These are phyloP conservation scores for Neostapfia colusana DNA, from an alignment of 176 grass and related monocot species.

Conservation along the genomic window DNA sequence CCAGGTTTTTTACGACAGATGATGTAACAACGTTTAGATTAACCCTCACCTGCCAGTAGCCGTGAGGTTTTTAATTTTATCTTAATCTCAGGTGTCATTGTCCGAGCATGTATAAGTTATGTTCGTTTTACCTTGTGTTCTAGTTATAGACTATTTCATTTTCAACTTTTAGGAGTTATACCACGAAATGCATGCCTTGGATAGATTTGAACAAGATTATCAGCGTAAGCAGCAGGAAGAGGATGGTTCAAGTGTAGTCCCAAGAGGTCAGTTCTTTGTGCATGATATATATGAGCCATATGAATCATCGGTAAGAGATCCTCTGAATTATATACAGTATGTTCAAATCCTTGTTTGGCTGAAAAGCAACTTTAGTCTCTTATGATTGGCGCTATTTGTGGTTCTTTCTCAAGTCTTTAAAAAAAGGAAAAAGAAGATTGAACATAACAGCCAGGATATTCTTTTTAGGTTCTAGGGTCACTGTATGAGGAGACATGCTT, in stretches of 20 bases:
- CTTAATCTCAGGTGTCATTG: constrained; percentile 12
- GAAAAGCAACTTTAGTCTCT: not conserved
- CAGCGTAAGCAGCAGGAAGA: constrained; percentile 83
- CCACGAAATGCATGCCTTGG: constrained; percentile 95
- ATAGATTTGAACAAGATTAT: constrained; percentile 96
- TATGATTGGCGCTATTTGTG: constrained; percentile 23
- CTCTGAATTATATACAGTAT: not conserved
- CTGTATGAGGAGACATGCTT: not conserved
- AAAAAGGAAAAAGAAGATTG: not conserved
- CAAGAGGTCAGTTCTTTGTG: constrained; percentile 70
- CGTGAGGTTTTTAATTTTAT: constrained; percentile 12
- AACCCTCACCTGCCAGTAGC: not conserved
- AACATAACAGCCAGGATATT: not conserved
- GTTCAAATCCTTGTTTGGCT: not conserved
- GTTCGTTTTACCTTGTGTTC: constrained; percentile 28
- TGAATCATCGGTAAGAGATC: constrained; percentile 7
- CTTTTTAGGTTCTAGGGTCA: not conserved
- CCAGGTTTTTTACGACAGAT: not conserved
- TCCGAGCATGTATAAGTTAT: not conserved
- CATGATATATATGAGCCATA: constrained; percentile 4
- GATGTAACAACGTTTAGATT: constrained; percentile 15
- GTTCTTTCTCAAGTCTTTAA: not conserved
- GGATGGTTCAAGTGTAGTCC: constrained; percentile 52
- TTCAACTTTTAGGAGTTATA: constrained; percentile 75
- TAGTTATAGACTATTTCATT: constrained; percentile 17